These are phyloP conservation scores for Picochlorum costavermella DNA, from an alignment of 139 green algal species.

Conservation along the genomic window DNA sequence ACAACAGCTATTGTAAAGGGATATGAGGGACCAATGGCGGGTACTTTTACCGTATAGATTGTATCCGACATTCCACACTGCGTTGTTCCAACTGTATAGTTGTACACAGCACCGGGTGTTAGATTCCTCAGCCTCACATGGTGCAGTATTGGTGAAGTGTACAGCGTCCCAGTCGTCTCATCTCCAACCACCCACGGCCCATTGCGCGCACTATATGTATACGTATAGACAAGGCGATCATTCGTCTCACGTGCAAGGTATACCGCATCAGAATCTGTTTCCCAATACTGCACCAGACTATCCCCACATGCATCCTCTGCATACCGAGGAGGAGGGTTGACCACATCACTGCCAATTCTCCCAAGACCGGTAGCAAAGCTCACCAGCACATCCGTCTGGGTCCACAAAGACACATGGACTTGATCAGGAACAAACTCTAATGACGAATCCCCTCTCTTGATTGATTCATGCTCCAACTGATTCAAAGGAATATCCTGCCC, in stretches of 20 bases:
- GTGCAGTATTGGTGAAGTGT: neutral
- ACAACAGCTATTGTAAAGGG: neutral
- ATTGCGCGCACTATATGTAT: neutral
- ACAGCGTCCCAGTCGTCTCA: neutral
- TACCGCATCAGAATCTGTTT: neutral
- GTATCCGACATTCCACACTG: neutral
- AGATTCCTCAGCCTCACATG: constrained; percentile 1
- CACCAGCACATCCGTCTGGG: neutral
- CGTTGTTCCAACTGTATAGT: neutral
- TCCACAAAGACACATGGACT: neutral
- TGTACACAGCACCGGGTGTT: neutral
- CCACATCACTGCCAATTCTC: neutral
- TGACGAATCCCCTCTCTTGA: neutral
- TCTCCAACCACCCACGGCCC: neutral
- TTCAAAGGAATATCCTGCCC: neutral
- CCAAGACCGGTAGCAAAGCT: neutral
- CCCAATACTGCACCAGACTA: neutral
- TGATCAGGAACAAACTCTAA: neutral
- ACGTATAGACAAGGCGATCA: neutral
- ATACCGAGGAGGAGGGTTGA: neutral
- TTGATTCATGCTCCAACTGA: neutral
- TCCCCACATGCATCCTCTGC: neutral
- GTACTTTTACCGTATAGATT: neutral
- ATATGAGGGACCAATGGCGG: neutral
- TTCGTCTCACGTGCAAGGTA: no score